These are phyloP conservation scores for Aspergillus sp. DNA, from an alignment of 2,329 filamentous ascomycete genomes.

Conservation along the genomic window DNA sequence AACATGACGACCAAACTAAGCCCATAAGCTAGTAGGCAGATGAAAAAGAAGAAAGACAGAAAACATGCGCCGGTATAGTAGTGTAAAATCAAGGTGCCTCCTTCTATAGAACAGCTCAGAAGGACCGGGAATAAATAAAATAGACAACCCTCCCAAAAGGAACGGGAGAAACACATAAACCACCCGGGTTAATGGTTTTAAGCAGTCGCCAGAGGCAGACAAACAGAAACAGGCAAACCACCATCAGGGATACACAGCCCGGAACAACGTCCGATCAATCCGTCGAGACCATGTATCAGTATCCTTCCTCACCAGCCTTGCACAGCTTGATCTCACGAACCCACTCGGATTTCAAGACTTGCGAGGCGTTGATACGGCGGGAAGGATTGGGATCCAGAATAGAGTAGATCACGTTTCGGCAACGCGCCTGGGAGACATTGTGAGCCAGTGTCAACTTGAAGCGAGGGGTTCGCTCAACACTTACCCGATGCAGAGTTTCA, in stretches of 20 bases:
- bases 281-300: conserved; percentile 51
- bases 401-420: conserved; percentile 98
- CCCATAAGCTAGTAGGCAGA: conserved; percentile 26
- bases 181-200: conserved; percentile 22
- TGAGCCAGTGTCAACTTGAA: conserved; percentile 17
- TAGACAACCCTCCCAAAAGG: conserved; percentile 10
- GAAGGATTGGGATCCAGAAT: conserved; percentile 93
- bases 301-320: conserved; percentile 92
- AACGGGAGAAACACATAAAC: conserved; percentile 23
- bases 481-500: conserved; percentile 89
- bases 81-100: conserved; percentile 23
- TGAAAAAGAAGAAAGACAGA: conserved; percentile 14
- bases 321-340: conserved; percentile 96
- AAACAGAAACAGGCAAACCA: conserved; percentile 10
- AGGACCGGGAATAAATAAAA: conserved; percentile 9
- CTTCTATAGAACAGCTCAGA: conserved; percentile 24
- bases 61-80: conserved; percentile 28
- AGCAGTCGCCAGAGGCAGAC: conserved; percentile 15
- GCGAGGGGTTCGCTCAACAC: conserved; percentile 38
- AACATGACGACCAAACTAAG: conserved; percentile 33
- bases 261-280: conserved; percentile 15
- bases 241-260: conserved; percentile 15
- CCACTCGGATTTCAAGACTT: conserved; percentile 98
- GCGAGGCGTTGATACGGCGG: conserved; percentile 89
- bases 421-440: conserved; percentile 69